Conservation (phyloP, 2,329 filamentous ascomycete genomes). For the Claviceps fusiformis region DNA sequence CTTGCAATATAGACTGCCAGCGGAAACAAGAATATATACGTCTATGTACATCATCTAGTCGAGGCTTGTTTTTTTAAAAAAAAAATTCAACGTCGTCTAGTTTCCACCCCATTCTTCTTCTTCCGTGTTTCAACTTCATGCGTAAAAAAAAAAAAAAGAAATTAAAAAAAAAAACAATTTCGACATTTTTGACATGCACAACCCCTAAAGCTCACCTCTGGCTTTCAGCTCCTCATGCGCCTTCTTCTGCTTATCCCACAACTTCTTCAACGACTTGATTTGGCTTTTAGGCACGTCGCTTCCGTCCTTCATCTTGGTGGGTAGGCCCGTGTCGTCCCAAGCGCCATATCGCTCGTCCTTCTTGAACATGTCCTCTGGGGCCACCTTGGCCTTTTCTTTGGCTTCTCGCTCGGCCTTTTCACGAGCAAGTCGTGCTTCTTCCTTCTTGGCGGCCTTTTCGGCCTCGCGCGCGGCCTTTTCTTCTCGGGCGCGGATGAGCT, state of each 20-base stretch:
- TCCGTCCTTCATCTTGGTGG: conserved; percentile 62
- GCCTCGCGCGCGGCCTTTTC: conserved; percentile 48
- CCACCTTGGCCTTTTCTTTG: conserved; percentile 42
- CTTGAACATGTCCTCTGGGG: conserved; percentile 43
- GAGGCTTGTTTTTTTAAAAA: background rate
- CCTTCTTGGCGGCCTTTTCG: conserved; percentile 43
- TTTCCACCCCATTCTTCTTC: background rate
- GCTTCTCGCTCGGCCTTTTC: conserved; percentile 40
- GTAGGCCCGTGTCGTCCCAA: conserved; percentile 75
- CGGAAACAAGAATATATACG: background rate
- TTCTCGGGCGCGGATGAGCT: conserved; percentile 43
- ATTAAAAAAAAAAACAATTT: background rate
- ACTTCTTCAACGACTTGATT: conserved; percentile 72
- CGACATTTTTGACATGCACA: background rate
- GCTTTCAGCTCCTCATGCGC: conserved; percentile 45
- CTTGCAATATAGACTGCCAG: no score
- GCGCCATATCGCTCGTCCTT: conserved; percentile 48
- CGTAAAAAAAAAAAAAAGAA: background rate
- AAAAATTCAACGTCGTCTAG: no score
- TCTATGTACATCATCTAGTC: background rate
- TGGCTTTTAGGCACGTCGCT: conserved; percentile 69
- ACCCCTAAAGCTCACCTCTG: conserved; percentile 6
- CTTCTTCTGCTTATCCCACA: conserved; percentile 86
- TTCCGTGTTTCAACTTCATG: background rate
- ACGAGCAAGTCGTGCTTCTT: conserved; percentile 36